phyloP scores from a whole-genome alignment of 345 rosid genomes.

The Balakata baccata region DNA sequence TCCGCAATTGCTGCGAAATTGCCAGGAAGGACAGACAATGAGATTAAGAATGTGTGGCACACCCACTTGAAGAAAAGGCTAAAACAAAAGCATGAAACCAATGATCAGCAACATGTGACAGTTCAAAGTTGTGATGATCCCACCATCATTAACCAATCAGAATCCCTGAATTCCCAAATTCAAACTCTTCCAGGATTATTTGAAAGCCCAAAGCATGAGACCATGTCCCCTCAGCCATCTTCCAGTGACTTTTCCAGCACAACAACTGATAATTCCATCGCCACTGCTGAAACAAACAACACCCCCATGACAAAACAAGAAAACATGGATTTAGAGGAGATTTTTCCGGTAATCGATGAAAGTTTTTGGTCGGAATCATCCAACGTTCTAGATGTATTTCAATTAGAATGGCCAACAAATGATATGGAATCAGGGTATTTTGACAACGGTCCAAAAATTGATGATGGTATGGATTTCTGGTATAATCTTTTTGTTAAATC shows the following conservation, averaged over 20 bases:
- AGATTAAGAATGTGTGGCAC: constrained; percentile 91
- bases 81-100: constrained; percentile 33
- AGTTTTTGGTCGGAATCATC: constrained; percentile 58
- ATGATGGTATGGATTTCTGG: constrained; percentile 60
- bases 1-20: constrained; percentile 75
- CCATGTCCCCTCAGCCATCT: constrained; percentile 47
- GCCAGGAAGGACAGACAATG: constrained; percentile 90
- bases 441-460: constrained; percentile 14
- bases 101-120: constrained; percentile 20
- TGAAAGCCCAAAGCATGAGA: background rate
- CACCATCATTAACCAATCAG: constrained; percentile 17
- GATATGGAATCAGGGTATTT: constrained; percentile 2
- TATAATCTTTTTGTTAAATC: constrained; percentile 49
- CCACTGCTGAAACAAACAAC: constrained; percentile 20
- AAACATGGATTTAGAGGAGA: constrained; percentile 31
- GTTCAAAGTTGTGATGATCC: constrained; percentile 4
- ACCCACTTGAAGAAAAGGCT: constrained; percentile 81
- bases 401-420: constrained; percentile 27
- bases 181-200: background rate
- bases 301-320: constrained; percentile 17
- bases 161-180: constrained; percentile 19
- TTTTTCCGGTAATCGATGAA: constrained; percentile 51
- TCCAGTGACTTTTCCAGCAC: constrained; percentile 48
- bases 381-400: constrained; percentile 26
- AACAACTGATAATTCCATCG: constrained; percentile 22